Conservation (phyloP, 192 early-diverging fungal species). For the Coemansia sp. region DNA sequence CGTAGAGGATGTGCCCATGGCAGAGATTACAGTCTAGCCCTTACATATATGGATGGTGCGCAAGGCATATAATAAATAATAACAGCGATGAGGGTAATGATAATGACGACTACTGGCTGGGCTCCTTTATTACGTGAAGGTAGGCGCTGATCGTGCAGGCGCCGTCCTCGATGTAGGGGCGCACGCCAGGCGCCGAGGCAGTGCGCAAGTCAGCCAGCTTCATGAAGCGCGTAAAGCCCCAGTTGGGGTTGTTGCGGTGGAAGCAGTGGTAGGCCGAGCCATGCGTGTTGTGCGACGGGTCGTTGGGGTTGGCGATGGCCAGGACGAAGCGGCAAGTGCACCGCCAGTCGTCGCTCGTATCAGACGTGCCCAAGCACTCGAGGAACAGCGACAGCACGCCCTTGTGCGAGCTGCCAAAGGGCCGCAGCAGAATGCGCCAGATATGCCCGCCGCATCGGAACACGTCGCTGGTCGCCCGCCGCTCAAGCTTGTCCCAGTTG, state of each 20-base stretch:
- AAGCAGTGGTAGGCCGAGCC: conserved; percentile 85
- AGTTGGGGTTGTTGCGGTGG: conserved; percentile 81
- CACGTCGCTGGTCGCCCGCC: conserved; percentile 45
- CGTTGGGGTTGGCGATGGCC: conserved; percentile 72
- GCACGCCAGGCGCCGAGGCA: conserved; percentile 41
- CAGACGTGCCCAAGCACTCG: conserved; percentile 77
- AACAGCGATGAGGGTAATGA: neutral
- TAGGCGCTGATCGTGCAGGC: conserved; percentile 67
- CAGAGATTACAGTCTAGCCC: neutral
- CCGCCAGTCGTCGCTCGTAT: conserved; percentile 68
- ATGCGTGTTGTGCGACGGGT: conserved; percentile 66
- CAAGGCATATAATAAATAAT: neutral
- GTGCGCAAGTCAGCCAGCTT: conserved; percentile 59
- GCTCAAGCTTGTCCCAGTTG: conserved; percentile 51
- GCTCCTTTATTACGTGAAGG: conserved; percentile 80
- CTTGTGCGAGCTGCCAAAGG: conserved; percentile 76
- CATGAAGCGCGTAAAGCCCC: conserved; percentile 92
- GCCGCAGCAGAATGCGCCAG: conserved; percentile 88
- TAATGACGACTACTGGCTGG: conserved; percentile 40
- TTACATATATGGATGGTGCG: neutral
- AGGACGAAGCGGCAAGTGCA: conserved; percentile 85
- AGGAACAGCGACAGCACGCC: conserved; percentile 86
- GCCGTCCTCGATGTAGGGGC: conserved; percentile 74
- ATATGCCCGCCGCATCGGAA: conserved; percentile 50
- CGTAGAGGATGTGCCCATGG: conserved; percentile 14